Base-by-base conservation (phyloP, 2,329 filamentous ascomycete species). In the Alternaria novae-zelandiae region DNA sequence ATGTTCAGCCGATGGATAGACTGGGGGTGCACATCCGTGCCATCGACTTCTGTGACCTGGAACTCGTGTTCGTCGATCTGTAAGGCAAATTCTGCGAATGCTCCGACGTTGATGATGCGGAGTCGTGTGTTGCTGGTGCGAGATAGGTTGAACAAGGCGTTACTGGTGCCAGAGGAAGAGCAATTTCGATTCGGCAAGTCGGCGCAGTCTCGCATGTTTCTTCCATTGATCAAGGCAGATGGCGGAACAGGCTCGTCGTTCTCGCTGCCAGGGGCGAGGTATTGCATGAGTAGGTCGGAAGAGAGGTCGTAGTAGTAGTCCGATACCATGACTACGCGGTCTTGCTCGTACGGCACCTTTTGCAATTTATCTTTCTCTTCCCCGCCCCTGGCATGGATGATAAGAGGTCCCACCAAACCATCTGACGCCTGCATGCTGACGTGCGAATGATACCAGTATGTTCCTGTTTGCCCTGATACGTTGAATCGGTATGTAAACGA, bases 291-390 rank as follows among this genome's bases (percentile, higher is more conserved):
- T 0, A 88, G 77, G 2, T 74, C 73, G 7, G 80, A 79, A 10
- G 82, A 82, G 1, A 80, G 74, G 54, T 90, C 86, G 69, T 91
- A 88, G 66, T 92, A 92, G 75, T 90, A 87, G 67, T 92, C 90
- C 25, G 87, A 88, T 5, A 92, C 77, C 76, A 91, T 85, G 8
- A 92, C 70, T 0, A 90, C 81, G n/a, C 86, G 81, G 64, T 92
- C 90, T 6, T 81, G 76, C 11, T 81, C 82, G 62, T 84, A 83
- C 8, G 82, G 53, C 4, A 82, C 63, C 28, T 77, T 72, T 59
- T 83, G 82, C 28, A 81, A 43, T 15, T 6, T 11, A 5, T 68
- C 78, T 11, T 85, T 83, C 57, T 86, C 79, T 51, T 84, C 59
- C 3, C 6, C 53, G 21, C 41, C 80, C 41, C 78, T 73, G 21